Evolutionary conservation across 495 filamentous ascomycete species (phyloP), one percentile per base, ranked within the genome.

Genomic region (Aspergillus biplanus): DNA sequence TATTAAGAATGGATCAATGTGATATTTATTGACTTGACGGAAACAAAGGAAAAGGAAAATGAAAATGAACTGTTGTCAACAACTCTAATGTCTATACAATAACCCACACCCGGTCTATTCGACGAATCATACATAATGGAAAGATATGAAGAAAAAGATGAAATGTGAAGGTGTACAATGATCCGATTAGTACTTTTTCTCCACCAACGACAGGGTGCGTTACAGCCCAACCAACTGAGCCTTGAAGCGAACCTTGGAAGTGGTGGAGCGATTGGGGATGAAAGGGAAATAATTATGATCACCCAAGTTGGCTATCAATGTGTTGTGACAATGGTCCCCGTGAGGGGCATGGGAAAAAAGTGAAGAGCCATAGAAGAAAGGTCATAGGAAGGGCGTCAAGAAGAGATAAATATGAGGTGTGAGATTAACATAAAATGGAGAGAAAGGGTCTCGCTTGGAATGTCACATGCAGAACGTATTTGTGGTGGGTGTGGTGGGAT

Each of bases 171-270:
- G 18, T 35, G 18, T 33, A 50, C 44, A 59, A n/a, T n/a, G 16
- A 44, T 46, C 46, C 31, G 63, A 70, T 69, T 67, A 70, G 62
- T 71, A 61, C 67, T 71, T 71, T 72, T 69, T 33, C 42, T 46
- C 27, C 49, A n/a, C 9, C 7, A 6, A 54, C 16, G 11, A n/a
- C n/a, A 44, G 39, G 12, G 11, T 44, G 12, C 39, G n/a, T 12
- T 11, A 4, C 11, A 12, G n/a, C 7, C 11, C 11, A 44, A n/a
- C 11, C 39, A 8, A 44, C 12, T 12, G 12, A 8, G 39, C n/a
- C n/a, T 44, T 44, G 4, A 44, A n/a, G 39, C 39, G 3, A 11
- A 12, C 11, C 39, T 44, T 4, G 0, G 8, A 13, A 4, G 39
- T 44, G 39, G 39, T 44, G 39, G 8, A 44, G 39, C 11, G 39